phyloP scores from a whole-genome alignment of 768 basidiomycete genomes.

The Tephrocybe sp. region DNA sequence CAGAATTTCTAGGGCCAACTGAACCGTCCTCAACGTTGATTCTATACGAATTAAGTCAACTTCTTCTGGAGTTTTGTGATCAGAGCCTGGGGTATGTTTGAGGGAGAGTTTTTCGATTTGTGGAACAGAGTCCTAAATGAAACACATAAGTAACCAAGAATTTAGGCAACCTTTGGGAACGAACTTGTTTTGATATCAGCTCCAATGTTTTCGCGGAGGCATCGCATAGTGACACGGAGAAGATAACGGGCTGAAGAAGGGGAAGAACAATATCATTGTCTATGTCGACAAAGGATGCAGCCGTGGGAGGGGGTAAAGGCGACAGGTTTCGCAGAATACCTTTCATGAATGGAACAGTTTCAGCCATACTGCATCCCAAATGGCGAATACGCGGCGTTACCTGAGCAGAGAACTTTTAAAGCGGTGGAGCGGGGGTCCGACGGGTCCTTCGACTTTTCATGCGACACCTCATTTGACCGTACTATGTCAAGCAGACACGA shows the following conservation, averaged over 20 bases:
- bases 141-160: neutral
- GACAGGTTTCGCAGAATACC: conserved; percentile 78
- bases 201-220: conserved; percentile 48
- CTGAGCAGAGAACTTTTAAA: conserved; percentile 69
- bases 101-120: conserved; percentile 56
- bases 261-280: conserved; percentile 75
- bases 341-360: conserved; percentile 23
- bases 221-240: conserved; percentile 56
- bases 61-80: conserved; percentile 72
- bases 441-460: conserved; percentile 40
- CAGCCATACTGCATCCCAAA: neutral
- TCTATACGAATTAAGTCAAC: conserved; percentile 75
- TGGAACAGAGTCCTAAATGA: conserved; percentile 45
- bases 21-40: conserved; percentile 66
- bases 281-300: conserved; percentile 61
- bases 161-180: conserved; percentile 13
- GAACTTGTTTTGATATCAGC: conserved; percentile 52
- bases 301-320: conserved; percentile 70
- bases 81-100: conserved; percentile 69
- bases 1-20: conserved; percentile 84
- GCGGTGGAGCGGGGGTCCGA: conserved; percentile 49
- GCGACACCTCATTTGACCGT: conserved; percentile 31
- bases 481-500: conserved; percentile 67
- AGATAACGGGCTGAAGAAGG: conserved; percentile 64
- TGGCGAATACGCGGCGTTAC: conserved; percentile 34